Evolutionary conservation across 2,329 filamentous ascomycete genomes (phyloP).

Genomic region (Tolypocladium endophyticum): DNA sequence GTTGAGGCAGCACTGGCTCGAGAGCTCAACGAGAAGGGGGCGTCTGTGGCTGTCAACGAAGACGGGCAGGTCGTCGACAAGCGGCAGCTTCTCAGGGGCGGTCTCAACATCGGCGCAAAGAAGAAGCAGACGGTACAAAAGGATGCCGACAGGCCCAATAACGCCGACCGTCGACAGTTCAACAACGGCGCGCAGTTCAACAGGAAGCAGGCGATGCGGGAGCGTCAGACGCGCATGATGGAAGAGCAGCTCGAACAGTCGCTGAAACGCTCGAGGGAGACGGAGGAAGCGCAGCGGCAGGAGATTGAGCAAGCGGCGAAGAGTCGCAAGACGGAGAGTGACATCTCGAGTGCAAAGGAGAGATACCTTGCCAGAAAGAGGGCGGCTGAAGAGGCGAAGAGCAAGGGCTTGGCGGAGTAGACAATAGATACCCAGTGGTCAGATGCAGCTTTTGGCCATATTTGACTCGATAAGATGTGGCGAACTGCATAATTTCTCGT

Average conservation of each 20-base stretch:
- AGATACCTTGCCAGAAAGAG: conserved; percentile 68
- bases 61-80: conserved; percentile 79
- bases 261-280: conserved; percentile 61
- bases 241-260: conserved; percentile 66
- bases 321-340: conserved; percentile 65
- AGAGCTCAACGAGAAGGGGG: conserved; percentile 54
- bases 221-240: conserved; percentile 69
- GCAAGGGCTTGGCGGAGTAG: conserved; percentile 26
- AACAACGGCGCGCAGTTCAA: conserved; percentile 32
- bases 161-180: conserved; percentile 23
- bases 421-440: conserved; percentile 18
- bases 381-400: conserved; percentile 61
- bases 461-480: not conserved
- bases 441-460: not conserved
- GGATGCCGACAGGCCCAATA: conserved; percentile 11
- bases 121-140: conserved; percentile 36
- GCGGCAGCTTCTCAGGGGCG: conserved; percentile 65
- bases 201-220: conserved; percentile 57
- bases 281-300: conserved; percentile 53
- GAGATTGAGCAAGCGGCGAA: conserved; percentile 57
- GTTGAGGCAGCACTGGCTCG: conserved; percentile 53
- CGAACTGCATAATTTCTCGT: not conserved
- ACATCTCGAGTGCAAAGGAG: conserved; percentile 70
- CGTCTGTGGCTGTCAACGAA: conserved; percentile 60
- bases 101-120: conserved; percentile 61